Evolutionary conservation across 768 basidiomycete genomes (phyloP), one percentile per base, ranked within the genome.

Genomic region (Panellus pusillus): DNA sequence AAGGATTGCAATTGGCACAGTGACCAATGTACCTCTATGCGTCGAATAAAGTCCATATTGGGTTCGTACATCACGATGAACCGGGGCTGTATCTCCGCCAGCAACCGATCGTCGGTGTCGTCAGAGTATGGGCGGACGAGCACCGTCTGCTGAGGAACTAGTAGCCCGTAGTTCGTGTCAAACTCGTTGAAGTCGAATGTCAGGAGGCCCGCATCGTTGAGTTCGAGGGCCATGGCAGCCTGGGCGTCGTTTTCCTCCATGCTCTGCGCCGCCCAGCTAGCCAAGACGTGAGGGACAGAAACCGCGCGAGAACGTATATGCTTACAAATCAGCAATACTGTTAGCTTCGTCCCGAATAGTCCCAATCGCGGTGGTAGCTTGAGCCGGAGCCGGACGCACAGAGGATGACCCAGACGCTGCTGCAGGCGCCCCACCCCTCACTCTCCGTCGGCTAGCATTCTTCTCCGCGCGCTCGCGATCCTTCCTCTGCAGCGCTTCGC

Each of bases 61-160:
- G 96, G 94, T 65, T 99, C 97, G 60, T 89, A 93, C 89, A 98
- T 92, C 43, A 98, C 84, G 47, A 99, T 87, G 65, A 94, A 98
- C 57, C 87, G 83, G 2, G 97, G 97, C 55, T 87, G 78, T 9
- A 98, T 76, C 66, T 99, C 96, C 38, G 83, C 79, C 29, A 99
- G 74, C 45, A 98, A 72, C 37, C 85, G 80, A 67, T 99, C 97
- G 61, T 99, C 97, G 2, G 89, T 83, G 65, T 98, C 97, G 42
- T 94, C 94, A 0, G 89, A 86, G 65, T 93, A 99, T 1, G 91
- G 81, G 3, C 95, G 82, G 28, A 99, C 81, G 38, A 98, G 68
- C 18, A 98, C 84, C 0, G 89, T 86, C 61, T 97, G 82, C 61
- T 89, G 86, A 0, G 90, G 84, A 3, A 78, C 65, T 28, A 98